These are phyloP conservation scores for Penicillium cosmopolitanum DNA, from an alignment of 495 filamentous ascomycete genomes.

Conservation along the genomic window DNA sequence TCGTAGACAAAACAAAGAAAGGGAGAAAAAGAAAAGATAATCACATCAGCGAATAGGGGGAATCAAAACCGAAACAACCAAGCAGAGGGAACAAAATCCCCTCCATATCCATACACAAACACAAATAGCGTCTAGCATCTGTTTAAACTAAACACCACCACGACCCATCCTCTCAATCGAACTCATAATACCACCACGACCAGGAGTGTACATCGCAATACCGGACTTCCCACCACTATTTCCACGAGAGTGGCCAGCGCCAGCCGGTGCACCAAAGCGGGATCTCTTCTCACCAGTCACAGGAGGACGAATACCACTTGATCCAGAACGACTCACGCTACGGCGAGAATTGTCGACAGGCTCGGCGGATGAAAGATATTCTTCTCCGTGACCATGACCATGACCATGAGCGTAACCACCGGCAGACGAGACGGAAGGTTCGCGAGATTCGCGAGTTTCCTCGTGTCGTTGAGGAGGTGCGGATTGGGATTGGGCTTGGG, in stretches of 20 bases:
- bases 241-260: constrained; percentile 36
- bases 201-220: constrained; percentile 48
- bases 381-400: constrained; percentile 12
- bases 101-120: no score
- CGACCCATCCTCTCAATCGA: constrained; percentile 73
- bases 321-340: constrained; percentile 31
- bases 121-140: no score
- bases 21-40: background rate
- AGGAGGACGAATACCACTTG: constrained; percentile 42
- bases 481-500: constrained; percentile 25
- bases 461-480: constrained; percentile 1
- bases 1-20: background rate
- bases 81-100: background rate
- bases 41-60: background rate
- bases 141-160: constrained; percentile 25
- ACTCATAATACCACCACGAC: constrained; percentile 67
- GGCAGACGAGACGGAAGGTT: constrained; percentile 27
- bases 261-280: constrained; percentile 33
- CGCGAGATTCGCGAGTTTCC: constrained; percentile 5
- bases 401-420: constrained; percentile 1
- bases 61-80: background rate
- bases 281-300: constrained; percentile 38
- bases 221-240: constrained; percentile 47
- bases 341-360: constrained; percentile 28
- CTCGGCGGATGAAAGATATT: constrained; percentile 22